Evolutionary conservation across 1,284 basidiomycete genomes (phyloP).

Genomic region (Ceratobasidium sp.): DNA sequence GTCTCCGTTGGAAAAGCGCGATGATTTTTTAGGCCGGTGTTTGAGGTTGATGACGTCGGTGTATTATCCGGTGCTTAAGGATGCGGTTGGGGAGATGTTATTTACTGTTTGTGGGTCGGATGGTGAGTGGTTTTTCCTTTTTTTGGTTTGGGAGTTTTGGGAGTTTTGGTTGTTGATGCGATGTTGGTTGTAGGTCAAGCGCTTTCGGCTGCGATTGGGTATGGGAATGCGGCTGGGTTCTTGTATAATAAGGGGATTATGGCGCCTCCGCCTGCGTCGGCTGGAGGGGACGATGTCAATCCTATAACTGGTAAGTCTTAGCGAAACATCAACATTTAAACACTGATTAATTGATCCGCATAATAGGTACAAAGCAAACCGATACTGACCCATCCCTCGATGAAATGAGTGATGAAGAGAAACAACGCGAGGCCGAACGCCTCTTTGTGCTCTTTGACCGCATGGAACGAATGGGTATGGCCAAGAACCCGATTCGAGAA

Average conservation of each 20-base stretch:
- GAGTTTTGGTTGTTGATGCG: background rate
- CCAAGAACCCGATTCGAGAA: constrained; percentile 79
- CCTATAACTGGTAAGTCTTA: constrained; percentile 79
- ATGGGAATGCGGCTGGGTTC: constrained; percentile 93
- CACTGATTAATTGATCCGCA: constrained; percentile 51
- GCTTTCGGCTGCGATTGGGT: constrained; percentile 82
- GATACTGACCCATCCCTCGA: constrained; percentile 48
- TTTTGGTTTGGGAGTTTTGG: background rate
- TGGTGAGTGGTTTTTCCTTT: constrained; percentile 64
- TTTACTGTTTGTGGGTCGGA: constrained; percentile 84
- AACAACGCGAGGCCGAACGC: constrained; percentile 89
- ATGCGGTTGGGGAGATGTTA: constrained; percentile 85
- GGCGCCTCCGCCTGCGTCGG: constrained; percentile 62
- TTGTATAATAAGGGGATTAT: constrained; percentile 89
- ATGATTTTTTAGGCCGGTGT: constrained; percentile 81
- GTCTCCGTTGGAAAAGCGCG: constrained; percentile 75
- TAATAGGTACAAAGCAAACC: constrained; percentile 47
- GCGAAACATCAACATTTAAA: no score
- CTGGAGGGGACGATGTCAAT: constrained; percentile 58
- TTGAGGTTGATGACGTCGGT: constrained; percentile 82
- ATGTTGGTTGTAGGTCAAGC: constrained; percentile 66
- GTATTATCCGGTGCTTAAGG: constrained; percentile 77
- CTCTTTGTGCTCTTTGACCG: constrained; percentile 90
- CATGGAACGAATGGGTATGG: constrained; percentile 78
- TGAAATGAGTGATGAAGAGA: constrained; percentile 92